phyloP scores from a whole-genome alignment of 1,139 yeast genomes.

The Kurtzmaniella natalensis region DNA sequence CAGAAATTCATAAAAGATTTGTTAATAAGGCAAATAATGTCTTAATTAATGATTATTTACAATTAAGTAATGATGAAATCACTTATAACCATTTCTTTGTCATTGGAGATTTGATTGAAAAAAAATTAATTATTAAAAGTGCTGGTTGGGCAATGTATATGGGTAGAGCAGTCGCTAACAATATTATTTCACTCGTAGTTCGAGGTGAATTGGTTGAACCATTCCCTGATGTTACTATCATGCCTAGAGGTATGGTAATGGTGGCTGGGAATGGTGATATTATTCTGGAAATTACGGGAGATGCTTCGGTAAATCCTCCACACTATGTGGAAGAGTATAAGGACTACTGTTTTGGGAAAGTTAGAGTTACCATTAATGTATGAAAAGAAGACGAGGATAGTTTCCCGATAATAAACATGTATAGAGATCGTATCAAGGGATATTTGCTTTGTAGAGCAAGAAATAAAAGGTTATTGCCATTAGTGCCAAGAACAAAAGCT shows the following conservation, averaged over 20 bases:
- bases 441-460: too few species aligned
- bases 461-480: too few species aligned
- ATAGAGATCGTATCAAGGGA: too few species aligned
- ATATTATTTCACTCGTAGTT: constrained; percentile 25
- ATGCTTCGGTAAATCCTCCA: constrained; percentile 30
- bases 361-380: constrained; percentile 12
- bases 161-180: constrained; percentile 41
- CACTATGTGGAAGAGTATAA: constrained; percentile 37
- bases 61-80: constrained; percentile 18
- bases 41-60: constrained; percentile 34
- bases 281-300: constrained; percentile 35
- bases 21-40: constrained; percentile 26
- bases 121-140: constrained; percentile 36
- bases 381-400: too few species aligned
- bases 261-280: constrained; percentile 41
- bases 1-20: constrained; percentile 15
- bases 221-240: constrained; percentile 27
- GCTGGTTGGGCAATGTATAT: constrained; percentile 48
- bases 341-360: constrained; percentile 24
- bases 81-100: constrained; percentile 27
- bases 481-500: too few species aligned
- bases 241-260: constrained; percentile 43
- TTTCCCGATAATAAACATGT: too few species aligned
- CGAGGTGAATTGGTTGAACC: constrained; percentile 31
- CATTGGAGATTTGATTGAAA: constrained; percentile 39